Conservation (phyloP, 225 moss, liverwort and hornwort species). For the Marchantia paleacea region DNA sequence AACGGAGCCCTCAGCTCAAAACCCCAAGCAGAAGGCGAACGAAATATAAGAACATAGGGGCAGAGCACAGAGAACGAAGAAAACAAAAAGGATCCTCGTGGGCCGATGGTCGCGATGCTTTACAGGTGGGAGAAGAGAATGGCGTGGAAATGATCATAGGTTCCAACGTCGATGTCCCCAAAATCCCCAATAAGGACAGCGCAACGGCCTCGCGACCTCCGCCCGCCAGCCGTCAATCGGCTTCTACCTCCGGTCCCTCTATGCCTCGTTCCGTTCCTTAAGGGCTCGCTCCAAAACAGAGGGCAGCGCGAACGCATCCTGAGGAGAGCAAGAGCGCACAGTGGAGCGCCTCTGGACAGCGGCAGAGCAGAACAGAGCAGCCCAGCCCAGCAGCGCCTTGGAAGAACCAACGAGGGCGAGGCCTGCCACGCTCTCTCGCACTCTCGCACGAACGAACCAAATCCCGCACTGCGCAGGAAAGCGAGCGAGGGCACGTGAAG, state of each 20-base stretch:
- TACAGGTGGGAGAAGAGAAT: background rate
- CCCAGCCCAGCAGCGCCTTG: too few species aligned
- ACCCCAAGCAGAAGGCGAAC: too few species aligned
- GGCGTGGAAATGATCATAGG: background rate
- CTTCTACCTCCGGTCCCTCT: background rate
- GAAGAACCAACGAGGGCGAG: background rate
- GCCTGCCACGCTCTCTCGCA: background rate
- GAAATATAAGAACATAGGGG: too few species aligned
- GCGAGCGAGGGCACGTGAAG: background rate
- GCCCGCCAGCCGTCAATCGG: constrained; percentile 4
- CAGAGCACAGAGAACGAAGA: too few species aligned
- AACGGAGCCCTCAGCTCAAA: too few species aligned
- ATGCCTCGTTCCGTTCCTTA: background rate
- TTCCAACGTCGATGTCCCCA: background rate
- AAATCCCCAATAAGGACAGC: background rate
- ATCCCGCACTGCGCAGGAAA: background rate
- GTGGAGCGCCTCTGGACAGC: background rate
- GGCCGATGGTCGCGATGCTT: too few species aligned
- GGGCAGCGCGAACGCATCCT: background rate
- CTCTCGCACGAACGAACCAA: background rate
- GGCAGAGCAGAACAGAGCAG: too few species aligned
- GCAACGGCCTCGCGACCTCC: background rate
- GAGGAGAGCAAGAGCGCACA: constrained; percentile 11
- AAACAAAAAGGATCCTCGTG: too few species aligned
- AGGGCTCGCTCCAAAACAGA: constrained; percentile 5